Conservation (phyloP, 2,329 filamentous ascomycete genomes). For the Pestalotiopsis sp. region DNA sequence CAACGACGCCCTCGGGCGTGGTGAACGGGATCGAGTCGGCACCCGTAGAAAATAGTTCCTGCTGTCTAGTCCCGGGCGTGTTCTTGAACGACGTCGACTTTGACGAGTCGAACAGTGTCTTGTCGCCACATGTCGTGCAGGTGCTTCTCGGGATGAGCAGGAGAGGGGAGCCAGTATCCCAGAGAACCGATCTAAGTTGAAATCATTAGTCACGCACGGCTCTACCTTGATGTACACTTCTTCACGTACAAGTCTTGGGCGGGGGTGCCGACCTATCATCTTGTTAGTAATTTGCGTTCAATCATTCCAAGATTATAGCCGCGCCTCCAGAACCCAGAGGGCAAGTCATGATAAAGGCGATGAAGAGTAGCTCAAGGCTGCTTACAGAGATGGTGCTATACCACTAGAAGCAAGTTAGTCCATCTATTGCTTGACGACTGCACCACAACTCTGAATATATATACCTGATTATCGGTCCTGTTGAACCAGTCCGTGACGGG, state of each 20-base stretch:
- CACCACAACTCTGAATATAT: constrained; percentile 4
- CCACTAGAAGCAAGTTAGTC: constrained; percentile 6
- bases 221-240: not conserved
- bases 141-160: constrained; percentile 29
- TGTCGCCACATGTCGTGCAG: constrained; percentile 29
- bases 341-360: not conserved
- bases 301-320: not conserved
- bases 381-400: constrained; percentile 10
- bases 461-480: constrained; percentile 18
- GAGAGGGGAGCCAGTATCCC: constrained; percentile 32
- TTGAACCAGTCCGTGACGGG: constrained; percentile 15
- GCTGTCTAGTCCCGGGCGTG: constrained; percentile 18
- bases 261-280: constrained; percentile 13
- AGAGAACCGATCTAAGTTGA: constrained; percentile 29
- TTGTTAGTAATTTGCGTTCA: not conserved
- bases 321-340: not conserved
- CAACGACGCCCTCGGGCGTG: constrained; percentile 22
- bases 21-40: constrained; percentile 28
- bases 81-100: constrained; percentile 29
- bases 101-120: constrained; percentile 26
- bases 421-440: not conserved
- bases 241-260: constrained; percentile 31
- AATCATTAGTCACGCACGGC: not conserved
- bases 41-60: constrained; percentile 26
- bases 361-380: not conserved